Evolutionary conservation across 2,329 filamentous ascomycete species (phyloP), one percentile per base, ranked within the genome.

Genomic region (Phaeophleospora eucalypticola): DNA sequence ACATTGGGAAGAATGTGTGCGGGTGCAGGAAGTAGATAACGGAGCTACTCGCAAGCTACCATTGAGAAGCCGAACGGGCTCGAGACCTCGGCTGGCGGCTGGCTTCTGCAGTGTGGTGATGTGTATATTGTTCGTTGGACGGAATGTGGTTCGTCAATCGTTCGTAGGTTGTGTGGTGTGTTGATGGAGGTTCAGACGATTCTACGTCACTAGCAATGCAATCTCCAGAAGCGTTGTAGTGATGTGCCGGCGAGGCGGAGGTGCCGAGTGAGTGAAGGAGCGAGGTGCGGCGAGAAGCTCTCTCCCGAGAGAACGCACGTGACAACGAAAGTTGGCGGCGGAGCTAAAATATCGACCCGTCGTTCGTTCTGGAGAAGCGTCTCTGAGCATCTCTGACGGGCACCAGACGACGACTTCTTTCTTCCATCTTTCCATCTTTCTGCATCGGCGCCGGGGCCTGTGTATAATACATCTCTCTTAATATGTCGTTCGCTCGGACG

Each of bases 401-500:
- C 12, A 12, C 24, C 7, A 12, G 12, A 29, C 12, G 7, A 6
- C 24, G 24, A 7, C 24, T 29, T 19, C 20, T 32, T 15, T 37
- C 51, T 19, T 40, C 37, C 16, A 17, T 35, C 29, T 36, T 27
- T 29, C 41, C 41, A 10, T 51, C 45, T 35, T 42, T 27, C 47
- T 35, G 39, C 46, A 33, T 48, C 47, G 39, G 46, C 44, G 46
- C 36, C 17, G 40, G 41, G 9, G 38, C 17, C 32, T 18, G 35
- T 36, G 21, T 47, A 42, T 45, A 51, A 94, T n/a, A n/a, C n/a
- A n/a, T n/a, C n/a, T n/a, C n/a, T n/a, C n/a, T n/a, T n/a, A n/a
- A n/a, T 87, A 84, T 89, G 71, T 80, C 80, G 66, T 82, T 93
- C 67, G 80, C 89, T 69, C 83, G 89, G 72, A 84, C 88, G 63